Conservation (phyloP, 139 green algal species). For the Tetradesmus lagerheimii region DNA sequence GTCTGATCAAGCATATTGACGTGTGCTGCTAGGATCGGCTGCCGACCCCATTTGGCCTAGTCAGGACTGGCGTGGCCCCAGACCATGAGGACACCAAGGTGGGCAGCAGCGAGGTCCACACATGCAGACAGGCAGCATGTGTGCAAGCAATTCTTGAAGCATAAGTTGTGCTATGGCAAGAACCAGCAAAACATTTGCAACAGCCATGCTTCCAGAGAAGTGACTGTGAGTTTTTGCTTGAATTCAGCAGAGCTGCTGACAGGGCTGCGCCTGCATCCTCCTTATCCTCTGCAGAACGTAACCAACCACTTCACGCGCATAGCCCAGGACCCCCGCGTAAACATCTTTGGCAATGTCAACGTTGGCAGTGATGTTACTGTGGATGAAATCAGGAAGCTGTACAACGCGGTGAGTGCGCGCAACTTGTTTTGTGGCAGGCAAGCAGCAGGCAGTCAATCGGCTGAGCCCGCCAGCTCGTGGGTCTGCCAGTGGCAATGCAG, state of each 20-base stretch:
- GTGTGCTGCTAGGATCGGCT: constrained; percentile 77
- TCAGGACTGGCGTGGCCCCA: constrained; percentile 95
- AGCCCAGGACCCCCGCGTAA: constrained; percentile 62
- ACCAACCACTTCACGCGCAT: constrained; percentile 88
- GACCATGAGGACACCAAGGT: constrained; percentile 97
- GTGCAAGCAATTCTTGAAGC: neutral
- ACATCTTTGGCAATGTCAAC: constrained; percentile 90
- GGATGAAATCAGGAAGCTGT: constrained; percentile 76
- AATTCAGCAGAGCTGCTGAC: neutral
- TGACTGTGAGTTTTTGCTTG: neutral
- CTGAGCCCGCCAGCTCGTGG: no score
- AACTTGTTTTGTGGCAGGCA: neutral
- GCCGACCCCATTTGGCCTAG: constrained; percentile 95
- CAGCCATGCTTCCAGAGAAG: neutral
- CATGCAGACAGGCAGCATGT: neutral
- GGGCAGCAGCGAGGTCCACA: neutral
- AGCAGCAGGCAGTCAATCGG: neutral
- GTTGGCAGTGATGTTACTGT: constrained; percentile 55
- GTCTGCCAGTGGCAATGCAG: no score
- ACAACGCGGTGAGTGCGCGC: constrained; percentile 74
- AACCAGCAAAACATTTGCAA: neutral
- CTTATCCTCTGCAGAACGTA: constrained; percentile 83
- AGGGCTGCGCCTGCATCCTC: neutral
- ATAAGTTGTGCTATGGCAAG: neutral
- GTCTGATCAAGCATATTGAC: neutral